phyloP scores from a whole-genome alignment of 2,329 filamentous ascomycete genomes.

The Paraconiothyrium brasiliense region DNA sequence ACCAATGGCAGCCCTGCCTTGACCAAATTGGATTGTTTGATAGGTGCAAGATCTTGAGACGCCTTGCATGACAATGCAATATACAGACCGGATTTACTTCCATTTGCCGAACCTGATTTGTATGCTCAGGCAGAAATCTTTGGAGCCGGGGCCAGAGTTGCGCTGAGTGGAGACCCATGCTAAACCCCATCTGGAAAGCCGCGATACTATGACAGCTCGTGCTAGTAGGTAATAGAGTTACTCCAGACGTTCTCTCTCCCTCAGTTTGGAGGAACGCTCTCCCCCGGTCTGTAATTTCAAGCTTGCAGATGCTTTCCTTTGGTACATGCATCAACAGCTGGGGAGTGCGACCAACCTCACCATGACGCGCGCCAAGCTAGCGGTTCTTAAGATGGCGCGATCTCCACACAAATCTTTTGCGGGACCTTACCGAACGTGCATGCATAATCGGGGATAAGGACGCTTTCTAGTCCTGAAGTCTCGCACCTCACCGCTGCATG shows the following conservation, averaged over 20 bases:
- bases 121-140: constrained; percentile 1
- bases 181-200: not conserved
- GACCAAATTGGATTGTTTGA: no score
- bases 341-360: no score
- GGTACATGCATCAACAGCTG: not conserved
- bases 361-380: constrained; percentile 12
- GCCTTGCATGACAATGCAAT: not conserved
- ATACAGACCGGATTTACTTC: not conserved
- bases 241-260: not conserved
- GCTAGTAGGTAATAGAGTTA: not conserved
- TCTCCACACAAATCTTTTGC: constrained; percentile 6
- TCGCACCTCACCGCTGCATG: constrained; percentile 3
- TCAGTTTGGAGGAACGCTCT: not conserved
- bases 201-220: not conserved
- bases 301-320: not conserved
- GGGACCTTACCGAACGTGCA: not conserved
- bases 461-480: constrained; percentile 2
- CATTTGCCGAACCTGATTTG: not conserved
- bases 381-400: not conserved
- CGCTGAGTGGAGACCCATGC: not conserved
- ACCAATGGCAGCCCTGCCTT: no score
- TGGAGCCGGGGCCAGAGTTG: not conserved
- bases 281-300: not conserved
- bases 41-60: no score
- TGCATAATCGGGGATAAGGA: not conserved